Conservation (phyloP, 1,284 basidiomycete genomes). For the Blastosporella zonata region DNA sequence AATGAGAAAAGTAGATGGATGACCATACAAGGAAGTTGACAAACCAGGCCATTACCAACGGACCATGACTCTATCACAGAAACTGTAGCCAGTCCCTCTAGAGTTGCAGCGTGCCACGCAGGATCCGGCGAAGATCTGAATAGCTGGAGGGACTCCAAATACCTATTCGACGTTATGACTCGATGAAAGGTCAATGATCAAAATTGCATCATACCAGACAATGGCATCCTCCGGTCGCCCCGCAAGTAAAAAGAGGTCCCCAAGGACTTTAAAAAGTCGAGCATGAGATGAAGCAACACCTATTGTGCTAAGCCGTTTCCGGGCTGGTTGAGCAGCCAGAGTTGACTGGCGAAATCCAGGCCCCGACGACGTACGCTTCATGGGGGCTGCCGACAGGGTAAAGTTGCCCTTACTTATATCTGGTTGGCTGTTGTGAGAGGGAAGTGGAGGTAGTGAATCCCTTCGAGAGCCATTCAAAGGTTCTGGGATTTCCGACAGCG, state of each 20-base stretch:
- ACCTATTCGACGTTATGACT: conserved; percentile 49
- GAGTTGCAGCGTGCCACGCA: conserved; percentile 83
- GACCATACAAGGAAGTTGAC: conserved; percentile 27
- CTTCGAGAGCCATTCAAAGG: conserved; percentile 45
- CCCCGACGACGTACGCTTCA: conserved; percentile 57
- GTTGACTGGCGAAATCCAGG: conserved; percentile 48
- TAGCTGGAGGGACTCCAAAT: conserved; percentile 75
- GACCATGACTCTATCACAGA: conserved; percentile 84
- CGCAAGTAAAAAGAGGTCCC: conserved; percentile 82
- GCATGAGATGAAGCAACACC: conserved; percentile 73
- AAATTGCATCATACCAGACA: conserved; percentile 57
- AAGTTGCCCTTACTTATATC: conserved; percentile 47
- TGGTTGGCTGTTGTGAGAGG: conserved; percentile 53
- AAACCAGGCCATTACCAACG: conserved; percentile 65
- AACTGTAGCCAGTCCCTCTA: conserved; percentile 81
- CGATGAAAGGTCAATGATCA: conserved; percentile 4
- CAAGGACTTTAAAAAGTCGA: conserved; percentile 83
- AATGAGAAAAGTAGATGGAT: conserved; percentile 20
- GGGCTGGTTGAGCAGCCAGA: conserved; percentile 40
- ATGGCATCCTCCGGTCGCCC: conserved; percentile 79
- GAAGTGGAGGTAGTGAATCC: conserved; percentile 42
- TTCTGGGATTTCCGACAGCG: conserved; percentile 55
- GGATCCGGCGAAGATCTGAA: conserved; percentile 73
- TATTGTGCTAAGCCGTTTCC: conserved; percentile 61
- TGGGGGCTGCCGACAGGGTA: conserved; percentile 39